Evolutionary conservation across 2,329 filamentous ascomycete genomes (phyloP), one percentile per base, ranked within the genome.

Genomic region (Fusarium floridanum): DNA sequence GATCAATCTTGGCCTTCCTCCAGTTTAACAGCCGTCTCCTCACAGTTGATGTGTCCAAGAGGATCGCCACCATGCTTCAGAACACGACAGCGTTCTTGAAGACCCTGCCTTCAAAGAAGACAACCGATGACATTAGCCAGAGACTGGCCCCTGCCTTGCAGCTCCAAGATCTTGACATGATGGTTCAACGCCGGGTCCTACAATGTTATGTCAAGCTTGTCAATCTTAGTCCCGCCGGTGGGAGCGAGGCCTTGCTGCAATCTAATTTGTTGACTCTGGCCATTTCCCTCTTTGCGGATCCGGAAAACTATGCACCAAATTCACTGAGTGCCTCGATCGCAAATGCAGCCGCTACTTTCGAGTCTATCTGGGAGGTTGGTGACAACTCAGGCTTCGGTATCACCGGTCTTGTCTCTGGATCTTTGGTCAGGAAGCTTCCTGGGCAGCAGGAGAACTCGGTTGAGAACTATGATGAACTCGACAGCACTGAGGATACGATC

Each of bases 361-460:
- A 99, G 78, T 95, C 92, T 1, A 91, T 99, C 43, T 99, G 97
- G 97, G 96, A 98, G 72, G 90, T 98, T 8, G 93, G 92, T 10
- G 97, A 99, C 81, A 98, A 98, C 80, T 95, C 92, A 77, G 96
- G 95, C 1, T 98, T 98, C 82, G 97, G 97, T 4, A 92, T 99
- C 17, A 97, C 94, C 11, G 94, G 95, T 1, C 86, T 98, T 24
- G 91, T 97, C 2, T 88, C 90, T 24, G 94, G 95, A 0, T 95
- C 97, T 80, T 90, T 92, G 63, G 87, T 95, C 20, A 91, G 89
- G 77, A 90, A 88, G 29, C 87, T 95, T 66, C 91, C 91, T 16
- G 93, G 94, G 32, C 92, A 93, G 78, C 90, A 92, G 67, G 88
- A 91, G 17, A 81, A 83, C 60, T 82, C 85, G 0, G 79, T 83